Evolutionary conservation across 139 green algal species (phyloP), one percentile per base, ranked within the genome.

Genomic region (Axilococcus clingmanii): DNA sequence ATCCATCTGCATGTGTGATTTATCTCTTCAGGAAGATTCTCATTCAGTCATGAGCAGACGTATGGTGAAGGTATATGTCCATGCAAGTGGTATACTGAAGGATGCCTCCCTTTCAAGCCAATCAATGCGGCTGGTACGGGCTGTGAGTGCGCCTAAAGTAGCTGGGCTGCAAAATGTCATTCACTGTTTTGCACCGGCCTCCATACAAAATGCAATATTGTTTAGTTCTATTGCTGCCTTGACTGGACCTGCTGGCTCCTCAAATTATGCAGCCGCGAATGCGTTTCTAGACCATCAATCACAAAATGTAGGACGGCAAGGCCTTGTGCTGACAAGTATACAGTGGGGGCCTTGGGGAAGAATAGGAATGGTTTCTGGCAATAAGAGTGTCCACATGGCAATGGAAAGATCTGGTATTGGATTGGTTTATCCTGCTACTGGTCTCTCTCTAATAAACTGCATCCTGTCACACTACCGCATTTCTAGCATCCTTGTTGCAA

Each of bases 351-450:
- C 73, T 23, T 81, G 73, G 73, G 59, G 46, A 1, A 45, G 28
- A 23, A 40, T 58, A 24, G 71, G 71, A 52, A 79, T 79, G 71
- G 79, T 77, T 9, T 61, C 62, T 1, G 28, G 5, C 23, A 60
- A 49, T 5, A 15, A 24, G 0, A 55, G 51, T 2, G 71, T 76
- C 27, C 40, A 56, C 15, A n/a, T 29, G 0, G 72, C 66, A 30
- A 71, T 75, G 57, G 30, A 76, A 40, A 64, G 80, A 2, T 72
- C 79, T 2, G 85, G 85, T 9, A 64, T 89, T 44, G 71, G 68
- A 4, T 64, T 76, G 22, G 44, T 93, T 40, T 44, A 63, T 23
- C 70, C 85, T 0, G 22, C 38, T 3, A 40, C 61, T 4, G 80
- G 77, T 2, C 30, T 88, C 12, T n/a, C 36, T 43, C 36, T n/a